These are phyloP conservation scores for Rhododendron henanense DNA, from an alignment of 148 eudicot species.

Conservation along the genomic window DNA sequence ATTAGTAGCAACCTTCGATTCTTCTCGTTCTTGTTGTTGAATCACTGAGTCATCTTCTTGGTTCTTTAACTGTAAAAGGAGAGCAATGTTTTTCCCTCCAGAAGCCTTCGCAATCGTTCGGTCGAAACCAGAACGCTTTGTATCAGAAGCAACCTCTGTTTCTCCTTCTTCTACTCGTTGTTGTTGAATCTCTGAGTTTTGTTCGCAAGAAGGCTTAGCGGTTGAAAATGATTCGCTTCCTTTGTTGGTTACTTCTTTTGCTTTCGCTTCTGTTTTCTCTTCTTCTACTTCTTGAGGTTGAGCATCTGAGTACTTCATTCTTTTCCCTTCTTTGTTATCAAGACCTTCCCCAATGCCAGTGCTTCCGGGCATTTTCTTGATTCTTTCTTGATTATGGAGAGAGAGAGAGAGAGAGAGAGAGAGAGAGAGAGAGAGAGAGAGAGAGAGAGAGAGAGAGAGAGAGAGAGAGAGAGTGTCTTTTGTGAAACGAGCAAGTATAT, in stretches of 20 bases:
- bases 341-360: neutral
- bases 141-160: neutral
- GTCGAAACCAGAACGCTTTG: neutral
- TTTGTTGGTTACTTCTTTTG: neutral
- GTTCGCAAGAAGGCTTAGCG: neutral
- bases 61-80: neutral
- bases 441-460: no score
- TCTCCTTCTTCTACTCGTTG: neutral
- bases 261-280: neutral
- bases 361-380: constrained; percentile 1
- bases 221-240: neutral
- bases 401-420: no score
- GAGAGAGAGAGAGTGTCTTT: no score
- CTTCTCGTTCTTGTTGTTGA: neutral
- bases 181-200: neutral
- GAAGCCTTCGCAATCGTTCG: neutral
- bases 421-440: no score
- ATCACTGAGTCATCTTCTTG: neutral
- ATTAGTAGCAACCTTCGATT: neutral
- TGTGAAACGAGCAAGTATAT: neutral
- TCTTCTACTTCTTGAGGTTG: neutral
- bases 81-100: neutral
- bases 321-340: neutral
- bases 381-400: neutral
- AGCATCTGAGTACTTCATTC: neutral